Conservation (phyloP, 371 early-diverging fungal genomes). For the Mucor irregularis region DNA sequence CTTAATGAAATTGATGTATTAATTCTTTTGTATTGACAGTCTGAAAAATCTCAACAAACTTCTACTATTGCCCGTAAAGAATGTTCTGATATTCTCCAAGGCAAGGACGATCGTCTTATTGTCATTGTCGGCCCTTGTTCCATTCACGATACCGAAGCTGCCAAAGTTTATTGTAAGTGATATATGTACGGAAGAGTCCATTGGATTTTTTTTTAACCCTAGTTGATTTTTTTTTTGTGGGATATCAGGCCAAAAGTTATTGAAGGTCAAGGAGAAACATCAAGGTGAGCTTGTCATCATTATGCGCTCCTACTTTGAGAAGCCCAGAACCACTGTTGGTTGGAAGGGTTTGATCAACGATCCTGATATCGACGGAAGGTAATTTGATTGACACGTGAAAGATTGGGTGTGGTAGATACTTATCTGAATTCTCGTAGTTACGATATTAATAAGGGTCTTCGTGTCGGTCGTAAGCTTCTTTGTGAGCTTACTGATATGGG, state of each 20-base stretch:
- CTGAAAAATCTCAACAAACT: constrained; percentile 41
- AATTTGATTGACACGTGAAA: constrained; percentile 1
- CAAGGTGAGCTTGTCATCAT: constrained; percentile 74
- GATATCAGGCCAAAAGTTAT: constrained; percentile 55
- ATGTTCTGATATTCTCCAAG: constrained; percentile 72
- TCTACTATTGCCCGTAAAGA: constrained; percentile 61
- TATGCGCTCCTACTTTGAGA: constrained; percentile 95
- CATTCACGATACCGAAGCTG: constrained; percentile 85
- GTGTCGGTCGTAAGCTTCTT: constrained; percentile 80
- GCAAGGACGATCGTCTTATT: constrained; percentile 81
- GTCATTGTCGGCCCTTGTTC: constrained; percentile 95
- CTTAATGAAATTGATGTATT: not conserved
- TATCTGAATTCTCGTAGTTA: constrained; percentile 56
- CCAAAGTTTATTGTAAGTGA: constrained; percentile 72
- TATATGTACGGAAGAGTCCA: not conserved
- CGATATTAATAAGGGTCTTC: constrained; percentile 90
- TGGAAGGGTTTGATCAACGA: constrained; percentile 96
- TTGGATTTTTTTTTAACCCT: not conserved
- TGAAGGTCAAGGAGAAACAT: constrained; percentile 56
- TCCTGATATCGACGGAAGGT: constrained; percentile 80
- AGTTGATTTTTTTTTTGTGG: not conserved
- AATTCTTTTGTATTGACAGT: constrained; percentile 3
- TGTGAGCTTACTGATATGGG: constrained; percentile 76
- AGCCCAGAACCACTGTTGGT: constrained; percentile 93
- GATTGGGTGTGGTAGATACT: too few relatives aligned